These are phyloP conservation scores for Darksidea phi DNA, from an alignment of 495 filamentous ascomycete species.

Conservation along the genomic window DNA sequence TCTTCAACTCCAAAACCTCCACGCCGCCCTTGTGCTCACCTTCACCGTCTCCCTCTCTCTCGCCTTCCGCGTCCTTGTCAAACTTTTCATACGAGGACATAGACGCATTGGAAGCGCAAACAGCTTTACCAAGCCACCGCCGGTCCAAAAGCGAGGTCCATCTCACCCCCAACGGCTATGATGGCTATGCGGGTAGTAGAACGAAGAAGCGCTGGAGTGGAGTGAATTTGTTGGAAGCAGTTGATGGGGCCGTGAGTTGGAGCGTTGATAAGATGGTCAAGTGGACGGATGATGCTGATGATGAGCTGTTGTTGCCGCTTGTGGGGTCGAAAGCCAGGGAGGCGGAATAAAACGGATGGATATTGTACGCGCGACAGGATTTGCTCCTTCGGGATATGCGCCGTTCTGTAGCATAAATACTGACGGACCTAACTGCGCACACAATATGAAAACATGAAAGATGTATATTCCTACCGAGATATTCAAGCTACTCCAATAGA, in stretches of 20 bases:
- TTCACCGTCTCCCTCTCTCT: background rate
- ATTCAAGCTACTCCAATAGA: no score
- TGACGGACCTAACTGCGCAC: no score
- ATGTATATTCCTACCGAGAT: background rate
- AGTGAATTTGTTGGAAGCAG: slow-evolving; percentile 5
- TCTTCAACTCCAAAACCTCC: background rate
- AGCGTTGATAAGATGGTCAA: slow-evolving; percentile 13
- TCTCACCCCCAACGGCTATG: background rate
- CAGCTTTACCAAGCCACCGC: background rate
- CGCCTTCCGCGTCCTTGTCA: background rate
- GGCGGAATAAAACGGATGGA: background rate
- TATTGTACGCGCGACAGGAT: no score
- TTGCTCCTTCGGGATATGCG: no score
- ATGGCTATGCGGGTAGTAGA: background rate
- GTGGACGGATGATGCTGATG: slow-evolving; percentile 25
- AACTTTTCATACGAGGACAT: background rate
- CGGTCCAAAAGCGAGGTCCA: background rate
- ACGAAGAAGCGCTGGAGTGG: background rate
- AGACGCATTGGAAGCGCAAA: slow-evolving; percentile 6
- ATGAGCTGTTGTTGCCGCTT: slow-evolving; percentile 27
- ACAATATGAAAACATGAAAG: background rate
- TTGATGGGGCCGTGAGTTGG: slow-evolving; percentile 21
- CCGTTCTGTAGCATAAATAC: no score
- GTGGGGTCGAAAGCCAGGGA: background rate
- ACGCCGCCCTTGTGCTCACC: background rate